Percentiles rank a stretch among this genome's conserved stretches.
Conservation (phyloP, 352 stramenopile genomes). For the Phytophthora hybrid region DNA sequence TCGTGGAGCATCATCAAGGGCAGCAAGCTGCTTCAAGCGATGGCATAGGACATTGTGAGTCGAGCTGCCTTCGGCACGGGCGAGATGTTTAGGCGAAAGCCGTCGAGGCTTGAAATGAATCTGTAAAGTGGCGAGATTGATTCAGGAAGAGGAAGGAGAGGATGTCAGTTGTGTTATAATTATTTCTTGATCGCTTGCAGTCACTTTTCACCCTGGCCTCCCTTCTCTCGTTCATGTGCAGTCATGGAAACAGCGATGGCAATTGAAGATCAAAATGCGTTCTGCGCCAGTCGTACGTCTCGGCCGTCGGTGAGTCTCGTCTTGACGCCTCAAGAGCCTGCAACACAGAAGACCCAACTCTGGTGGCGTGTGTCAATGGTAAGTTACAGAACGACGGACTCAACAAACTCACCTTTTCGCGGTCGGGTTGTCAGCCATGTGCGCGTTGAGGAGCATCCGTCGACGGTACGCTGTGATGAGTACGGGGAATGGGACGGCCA, state of each 20-base stretch:
- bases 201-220: not conserved
- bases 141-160: conserved; percentile 31
- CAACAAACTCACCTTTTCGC: conserved; percentile 45
- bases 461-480: conserved; percentile 83
- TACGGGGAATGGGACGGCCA: conserved; percentile 77
- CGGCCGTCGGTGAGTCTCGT: conserved; percentile 7
- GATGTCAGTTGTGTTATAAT: conserved; percentile 51
- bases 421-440: conserved; percentile 77
- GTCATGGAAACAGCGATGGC: conserved; percentile 20
- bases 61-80: conserved; percentile 36
- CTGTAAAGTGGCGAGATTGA: conserved; percentile 55
- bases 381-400: not conserved
- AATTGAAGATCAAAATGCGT: conserved; percentile 36
- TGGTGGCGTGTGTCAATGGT: conserved; percentile 16
- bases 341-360: conserved; percentile 49
- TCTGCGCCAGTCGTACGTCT: conserved; percentile 33
- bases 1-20: conserved; percentile 36
- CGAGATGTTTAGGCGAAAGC: conserved; percentile 34
- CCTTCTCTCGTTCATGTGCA: not conserved
- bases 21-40: conserved; percentile 37
- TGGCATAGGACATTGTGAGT: conserved; percentile 44
- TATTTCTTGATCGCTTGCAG: conserved; percentile 33
- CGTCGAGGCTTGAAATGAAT: conserved; percentile 43
- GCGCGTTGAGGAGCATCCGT: conserved; percentile 83
- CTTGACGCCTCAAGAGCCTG: conserved; percentile 70